Conservation (phyloP, 345 rosid genomes). For the Aethionema arabicum region DNA sequence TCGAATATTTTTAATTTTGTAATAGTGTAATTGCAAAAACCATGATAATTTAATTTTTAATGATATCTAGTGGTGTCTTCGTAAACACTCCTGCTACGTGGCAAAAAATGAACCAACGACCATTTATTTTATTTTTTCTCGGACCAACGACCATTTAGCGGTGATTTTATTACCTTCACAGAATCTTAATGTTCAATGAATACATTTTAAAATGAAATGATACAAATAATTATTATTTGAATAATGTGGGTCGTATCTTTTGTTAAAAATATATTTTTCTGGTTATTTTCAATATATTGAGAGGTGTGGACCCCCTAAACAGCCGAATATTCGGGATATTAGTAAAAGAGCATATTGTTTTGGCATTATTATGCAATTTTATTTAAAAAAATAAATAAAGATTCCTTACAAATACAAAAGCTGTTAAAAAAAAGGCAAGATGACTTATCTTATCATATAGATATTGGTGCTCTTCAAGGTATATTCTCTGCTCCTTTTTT, state of each 20-base stretch:
- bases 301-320: conserved; percentile 26
- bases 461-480: conserved; percentile 15
- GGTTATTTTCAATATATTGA: conserved; percentile 15
- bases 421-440: not conserved
- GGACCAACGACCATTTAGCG: conserved; percentile 14
- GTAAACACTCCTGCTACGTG: not conserved
- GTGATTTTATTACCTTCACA: conserved; percentile 1
- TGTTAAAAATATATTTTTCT: not conserved
- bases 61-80: no score
- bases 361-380: conserved; percentile 19
- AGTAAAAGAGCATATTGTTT: conserved; percentile 1
- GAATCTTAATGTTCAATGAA: conserved; percentile 6
- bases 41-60: no score
- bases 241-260: not conserved
- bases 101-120: conserved; percentile 13
- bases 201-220: not conserved
- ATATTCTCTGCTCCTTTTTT: conserved; percentile 20
- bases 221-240: not conserved
- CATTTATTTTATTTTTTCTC: no score
- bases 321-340: conserved; percentile 23
- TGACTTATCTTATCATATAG: not conserved
- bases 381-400: conserved; percentile 7
- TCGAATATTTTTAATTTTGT: no score
- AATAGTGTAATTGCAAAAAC: no score
- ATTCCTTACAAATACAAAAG: conserved; percentile 5